Evolutionary conservation across 345 rosid species (phyloP).

Genomic region (Murraya koenigii): DNA sequence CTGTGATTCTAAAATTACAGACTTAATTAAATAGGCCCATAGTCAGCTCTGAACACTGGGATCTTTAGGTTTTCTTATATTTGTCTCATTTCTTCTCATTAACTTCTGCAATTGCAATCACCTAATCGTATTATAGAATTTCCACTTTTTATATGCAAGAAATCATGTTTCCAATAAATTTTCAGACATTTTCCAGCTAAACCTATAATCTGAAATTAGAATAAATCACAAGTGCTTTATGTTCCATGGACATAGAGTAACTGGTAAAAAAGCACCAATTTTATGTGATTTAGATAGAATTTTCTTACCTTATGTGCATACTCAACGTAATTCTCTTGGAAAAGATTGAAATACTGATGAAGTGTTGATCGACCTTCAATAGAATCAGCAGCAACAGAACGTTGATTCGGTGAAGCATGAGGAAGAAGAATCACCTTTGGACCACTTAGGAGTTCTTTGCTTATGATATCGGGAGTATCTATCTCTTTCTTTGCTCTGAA

Average conservation of each 20-base stretch:
- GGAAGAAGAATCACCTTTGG: slow-evolving; percentile 76
- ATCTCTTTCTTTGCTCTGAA: slow-evolving; percentile 40
- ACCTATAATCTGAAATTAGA: background rate
- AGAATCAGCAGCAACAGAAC: slow-evolving; percentile 77
- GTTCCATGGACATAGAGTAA: background rate
- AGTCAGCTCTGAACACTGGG: background rate
- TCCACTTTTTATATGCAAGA: background rate
- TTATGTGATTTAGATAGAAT: background rate
- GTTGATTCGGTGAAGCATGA: slow-evolving; percentile 66
- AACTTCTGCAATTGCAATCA: background rate
- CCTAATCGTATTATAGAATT: background rate
- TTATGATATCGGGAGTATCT: slow-evolving; percentile 57
- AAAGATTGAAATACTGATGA: slow-evolving; percentile 87
- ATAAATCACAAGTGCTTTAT: background rate
- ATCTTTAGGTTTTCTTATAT: background rate
- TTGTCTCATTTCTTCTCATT: background rate
- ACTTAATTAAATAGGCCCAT: background rate
- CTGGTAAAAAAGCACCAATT: background rate
- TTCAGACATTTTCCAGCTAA: background rate
- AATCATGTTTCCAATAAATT: background rate
- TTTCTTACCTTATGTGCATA: slow-evolving; percentile 92
- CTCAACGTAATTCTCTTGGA: slow-evolving; percentile 90
- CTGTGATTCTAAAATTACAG: background rate
- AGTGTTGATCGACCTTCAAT: slow-evolving; percentile 83
- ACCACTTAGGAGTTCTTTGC: slow-evolving; percentile 89